Percentiles rank a stretch among this genome's conserved stretches.
Conservation (phyloP, 2,329 filamentous ascomycete species). For the Talaromyces atroroseus region DNA sequence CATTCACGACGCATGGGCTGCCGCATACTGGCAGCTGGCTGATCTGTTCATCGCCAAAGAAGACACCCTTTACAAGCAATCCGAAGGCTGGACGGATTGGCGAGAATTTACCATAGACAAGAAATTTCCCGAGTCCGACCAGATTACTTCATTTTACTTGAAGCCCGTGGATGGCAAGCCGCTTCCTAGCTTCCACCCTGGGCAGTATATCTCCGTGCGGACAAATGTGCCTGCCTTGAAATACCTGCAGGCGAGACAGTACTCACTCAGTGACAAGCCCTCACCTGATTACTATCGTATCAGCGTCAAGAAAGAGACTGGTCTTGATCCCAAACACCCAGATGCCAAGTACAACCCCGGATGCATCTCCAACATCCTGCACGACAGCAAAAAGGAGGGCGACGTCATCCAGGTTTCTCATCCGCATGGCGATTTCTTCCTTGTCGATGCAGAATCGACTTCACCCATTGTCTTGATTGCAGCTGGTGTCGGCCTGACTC, state of each 20-base stretch:
- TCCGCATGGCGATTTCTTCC: slow-evolving; percentile 58
- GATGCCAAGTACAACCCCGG: slow-evolving; percentile 52
- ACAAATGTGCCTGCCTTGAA: slow-evolving; percentile 54
- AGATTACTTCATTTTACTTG: slow-evolving; percentile 67
- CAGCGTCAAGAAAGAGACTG: slow-evolving; percentile 63
- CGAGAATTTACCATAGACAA: slow-evolving; percentile 60
- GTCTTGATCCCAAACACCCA: slow-evolving; percentile 31
- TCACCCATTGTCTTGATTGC: slow-evolving; percentile 57
- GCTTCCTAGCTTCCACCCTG: slow-evolving; percentile 61
- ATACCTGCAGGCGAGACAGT: slow-evolving; percentile 64
- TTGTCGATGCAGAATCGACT: slow-evolving; percentile 28
- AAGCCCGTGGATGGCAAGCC: slow-evolving; percentile 55
- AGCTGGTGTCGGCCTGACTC: slow-evolving; percentile 56
- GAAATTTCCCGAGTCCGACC: slow-evolving; percentile 61
- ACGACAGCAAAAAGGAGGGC: slow-evolving; percentile 57
- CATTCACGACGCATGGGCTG: slow-evolving; percentile 60
- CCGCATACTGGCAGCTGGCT: slow-evolving; percentile 66
- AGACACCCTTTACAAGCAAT: slow-evolving; percentile 55
- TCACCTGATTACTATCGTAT: slow-evolving; percentile 60
- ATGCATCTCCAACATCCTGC: slow-evolving; percentile 64
- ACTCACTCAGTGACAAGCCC: slow-evolving; percentile 64
- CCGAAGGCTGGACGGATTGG: slow-evolving; percentile 62
- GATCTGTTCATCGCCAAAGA: slow-evolving; percentile 66
- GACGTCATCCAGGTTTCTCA: slow-evolving; percentile 62
- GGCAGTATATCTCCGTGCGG: slow-evolving; percentile 66